Evolutionary conservation across 169 alveolate genomes (phyloP).

Genomic region (Plasmodium yoelii): DNA sequence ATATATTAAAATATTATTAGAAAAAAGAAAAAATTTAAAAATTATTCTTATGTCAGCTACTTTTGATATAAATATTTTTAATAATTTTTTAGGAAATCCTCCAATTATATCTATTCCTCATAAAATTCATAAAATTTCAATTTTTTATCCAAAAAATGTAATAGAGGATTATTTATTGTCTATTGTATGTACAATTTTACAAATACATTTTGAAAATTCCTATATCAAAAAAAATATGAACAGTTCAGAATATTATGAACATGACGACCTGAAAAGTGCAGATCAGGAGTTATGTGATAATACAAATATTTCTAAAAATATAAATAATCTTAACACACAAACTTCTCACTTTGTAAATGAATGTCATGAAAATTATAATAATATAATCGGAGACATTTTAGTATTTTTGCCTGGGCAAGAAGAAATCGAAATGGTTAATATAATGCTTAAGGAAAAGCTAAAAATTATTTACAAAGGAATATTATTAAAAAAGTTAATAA

Average conservation of each 20-base stretch:
- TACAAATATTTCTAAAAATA: neutral
- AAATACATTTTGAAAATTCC: conserved; percentile 84
- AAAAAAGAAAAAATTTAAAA: conserved; percentile 88
- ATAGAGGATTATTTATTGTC: conserved; percentile 89
- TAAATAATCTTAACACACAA: neutral
- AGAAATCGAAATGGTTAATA: conserved; percentile 91
- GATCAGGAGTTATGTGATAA: neutral
- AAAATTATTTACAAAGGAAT: conserved; percentile 79
- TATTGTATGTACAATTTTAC: conserved; percentile 82
- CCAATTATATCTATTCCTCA: conserved; percentile 70
- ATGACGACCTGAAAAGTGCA: neutral
- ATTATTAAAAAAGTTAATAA: conserved; percentile 72
- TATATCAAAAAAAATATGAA: neutral
- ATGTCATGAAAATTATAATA: neutral
- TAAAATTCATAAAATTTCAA: conserved; percentile 77
- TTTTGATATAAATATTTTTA: conserved; percentile 87
- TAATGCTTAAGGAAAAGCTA: conserved; percentile 80
- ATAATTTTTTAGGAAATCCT: conserved; percentile 84
- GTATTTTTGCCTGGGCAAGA: conserved; percentile 97
- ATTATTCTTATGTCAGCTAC: conserved; percentile 96
- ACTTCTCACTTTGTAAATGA: neutral
- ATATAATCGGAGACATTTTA: conserved; percentile 90
- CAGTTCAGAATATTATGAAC: conserved; percentile 1
- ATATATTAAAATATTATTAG: conserved; percentile 85
- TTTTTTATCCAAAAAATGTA: conserved; percentile 84